Percentiles rank a stretch among this genome's conserved stretches.
Conservation (phyloP, 2,329 filamentous ascomycete species). For the Cladosporium phlei region DNA sequence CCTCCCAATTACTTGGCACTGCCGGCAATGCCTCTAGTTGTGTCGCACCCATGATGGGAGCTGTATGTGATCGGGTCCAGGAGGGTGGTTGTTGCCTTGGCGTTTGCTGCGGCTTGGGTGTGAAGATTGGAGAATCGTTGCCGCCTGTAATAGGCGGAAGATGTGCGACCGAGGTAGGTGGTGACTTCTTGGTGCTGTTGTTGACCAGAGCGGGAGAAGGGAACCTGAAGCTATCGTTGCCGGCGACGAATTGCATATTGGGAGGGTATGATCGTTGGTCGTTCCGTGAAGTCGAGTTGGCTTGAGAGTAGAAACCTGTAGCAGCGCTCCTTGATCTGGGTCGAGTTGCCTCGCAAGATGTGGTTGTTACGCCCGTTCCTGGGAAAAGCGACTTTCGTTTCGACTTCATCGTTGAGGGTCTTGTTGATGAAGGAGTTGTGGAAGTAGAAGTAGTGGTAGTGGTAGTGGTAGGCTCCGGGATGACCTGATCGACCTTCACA, state of each 20-base stretch:
- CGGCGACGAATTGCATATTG: slow-evolving; percentile 22
- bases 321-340: not conserved
- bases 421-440: not conserved
- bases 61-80: slow-evolving; percentile 23
- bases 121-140: not conserved
- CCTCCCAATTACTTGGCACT: slow-evolving; percentile 9
- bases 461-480: no score
- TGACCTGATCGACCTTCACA: not conserved
- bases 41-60: slow-evolving; percentile 16
- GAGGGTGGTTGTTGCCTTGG: slow-evolving; percentile 11
- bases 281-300: not conserved
- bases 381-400: slow-evolving; percentile 11
- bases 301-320: not conserved
- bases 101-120: not conserved
- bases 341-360: not conserved
- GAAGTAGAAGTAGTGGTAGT: no score
- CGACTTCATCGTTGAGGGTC: not conserved
- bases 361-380: not conserved
- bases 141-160: not conserved
- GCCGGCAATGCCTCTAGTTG: not conserved
- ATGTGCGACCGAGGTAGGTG: not conserved
- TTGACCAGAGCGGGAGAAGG: slow-evolving; percentile 15
- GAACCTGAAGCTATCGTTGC: slow-evolving; percentile 26
- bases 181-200: slow-evolving; percentile 1
- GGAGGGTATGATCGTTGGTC: not conserved